Conservation (phyloP, 257 asterid genomes). For the Euphrasia confusa region DNA sequence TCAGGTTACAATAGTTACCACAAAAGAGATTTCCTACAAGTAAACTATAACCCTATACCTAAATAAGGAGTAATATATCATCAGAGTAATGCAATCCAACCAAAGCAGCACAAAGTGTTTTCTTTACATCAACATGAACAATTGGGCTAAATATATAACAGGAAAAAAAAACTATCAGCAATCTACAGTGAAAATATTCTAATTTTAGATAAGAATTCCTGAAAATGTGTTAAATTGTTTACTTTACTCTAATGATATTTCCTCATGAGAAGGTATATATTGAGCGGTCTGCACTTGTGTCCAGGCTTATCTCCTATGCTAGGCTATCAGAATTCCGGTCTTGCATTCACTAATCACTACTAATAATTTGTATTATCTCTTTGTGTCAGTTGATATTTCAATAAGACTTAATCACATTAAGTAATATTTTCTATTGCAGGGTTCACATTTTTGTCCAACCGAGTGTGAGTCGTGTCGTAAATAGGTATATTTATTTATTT, state of each 20-base stretch:
- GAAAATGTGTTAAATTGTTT: conserved; percentile 9
- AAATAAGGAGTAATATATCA: no score
- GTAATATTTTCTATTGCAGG: conserved; percentile 49
- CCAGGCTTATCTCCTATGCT: conserved; percentile 8
- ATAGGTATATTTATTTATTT: conserved; percentile 53
- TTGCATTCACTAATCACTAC: conserved; percentile 14
- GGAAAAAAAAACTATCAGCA: conserved; percentile 2
- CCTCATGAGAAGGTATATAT: not conserved
- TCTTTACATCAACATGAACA: conserved; percentile 7
- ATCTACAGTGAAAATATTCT: conserved; percentile 1
- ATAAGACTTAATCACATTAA: conserved; percentile 13
- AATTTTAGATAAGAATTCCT: not conserved
- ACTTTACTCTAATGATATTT: conserved; percentile 11
- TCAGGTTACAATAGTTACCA: no score
- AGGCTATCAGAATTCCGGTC: conserved; percentile 18
- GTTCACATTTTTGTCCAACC: conserved; percentile 89
- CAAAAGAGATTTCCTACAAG: no score
- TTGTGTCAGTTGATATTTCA: conserved; percentile 9
- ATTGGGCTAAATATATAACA: conserved; percentile 1
- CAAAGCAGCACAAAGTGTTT: conserved; percentile 4
- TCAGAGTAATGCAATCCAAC: not conserved
- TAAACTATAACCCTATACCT: no score
- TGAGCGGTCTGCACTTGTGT: conserved; percentile 13
- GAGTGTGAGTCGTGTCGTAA: conserved; percentile 78
- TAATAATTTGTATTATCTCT: not conserved